phyloP scores from a whole-genome alignment of 495 filamentous ascomycete species.

The Xylona heveae region DNA sequence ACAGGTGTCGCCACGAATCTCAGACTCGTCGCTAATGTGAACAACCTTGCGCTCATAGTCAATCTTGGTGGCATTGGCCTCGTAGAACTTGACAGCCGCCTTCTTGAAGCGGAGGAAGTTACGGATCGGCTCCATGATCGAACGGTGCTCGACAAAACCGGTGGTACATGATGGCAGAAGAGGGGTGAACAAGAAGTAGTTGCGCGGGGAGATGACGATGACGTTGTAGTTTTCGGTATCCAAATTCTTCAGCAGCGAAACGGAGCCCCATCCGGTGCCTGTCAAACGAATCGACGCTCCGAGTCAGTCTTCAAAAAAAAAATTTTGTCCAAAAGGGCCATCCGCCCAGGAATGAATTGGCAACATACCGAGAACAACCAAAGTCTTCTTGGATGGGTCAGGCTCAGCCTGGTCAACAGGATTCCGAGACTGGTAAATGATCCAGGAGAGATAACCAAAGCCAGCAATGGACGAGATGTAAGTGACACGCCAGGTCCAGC shows the following conservation, averaged over 20 bases:
- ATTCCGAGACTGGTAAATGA: conserved; percentile 59
- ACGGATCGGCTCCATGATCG: conserved; percentile 96
- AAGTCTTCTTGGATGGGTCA: conserved; percentile 84
- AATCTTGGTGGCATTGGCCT: conserved; percentile 93
- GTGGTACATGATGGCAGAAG: conserved; percentile 92
- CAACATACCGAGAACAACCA: conserved; percentile 77
- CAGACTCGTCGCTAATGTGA: conserved; percentile 75
- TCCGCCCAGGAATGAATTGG: not conserved
- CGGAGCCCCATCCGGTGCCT: conserved; percentile 94
- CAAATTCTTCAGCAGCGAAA: conserved; percentile 92
- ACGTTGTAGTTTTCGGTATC: conserved; percentile 99
- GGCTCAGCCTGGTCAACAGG: conserved; percentile 61
- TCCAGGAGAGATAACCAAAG: conserved; percentile 49
- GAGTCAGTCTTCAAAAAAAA: conserved; percentile 4
- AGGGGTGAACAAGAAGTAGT: conserved; percentile 99
- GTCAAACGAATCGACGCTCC: conserved; percentile 7
- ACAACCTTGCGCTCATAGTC: conserved; percentile 81
- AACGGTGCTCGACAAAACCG: conserved; percentile 92
- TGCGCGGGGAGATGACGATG: conserved; percentile 84
- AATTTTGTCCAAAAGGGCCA: not conserved
- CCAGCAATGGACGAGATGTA: conserved; percentile 48
- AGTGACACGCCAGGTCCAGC: conserved; percentile 57
- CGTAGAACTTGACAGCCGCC: conserved; percentile 82
- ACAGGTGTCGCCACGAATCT: conserved; percentile 65
- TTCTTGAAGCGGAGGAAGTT: conserved; percentile 89